phyloP scores from a whole-genome alignment of 768 basidiomycete species.

The Russula emetica region DNA sequence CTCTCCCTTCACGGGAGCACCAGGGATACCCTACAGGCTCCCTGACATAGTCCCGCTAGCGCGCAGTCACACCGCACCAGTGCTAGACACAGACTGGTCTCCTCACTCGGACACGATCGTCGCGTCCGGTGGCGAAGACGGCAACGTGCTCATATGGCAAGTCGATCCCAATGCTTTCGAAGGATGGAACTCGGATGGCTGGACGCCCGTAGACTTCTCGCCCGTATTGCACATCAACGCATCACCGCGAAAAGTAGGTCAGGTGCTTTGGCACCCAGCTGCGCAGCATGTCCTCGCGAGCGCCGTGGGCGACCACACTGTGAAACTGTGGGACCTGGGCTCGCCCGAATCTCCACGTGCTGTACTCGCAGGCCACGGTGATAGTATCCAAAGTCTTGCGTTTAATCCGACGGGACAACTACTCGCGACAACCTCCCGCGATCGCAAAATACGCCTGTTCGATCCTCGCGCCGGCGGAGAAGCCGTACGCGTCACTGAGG shows the following conservation, averaged over 20 bases:
- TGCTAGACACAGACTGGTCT: slow-evolving; percentile 95
- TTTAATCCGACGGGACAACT: slow-evolving; percentile 75
- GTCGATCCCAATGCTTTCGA: slow-evolving; percentile 55
- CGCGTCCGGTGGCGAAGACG: slow-evolving; percentile 67
- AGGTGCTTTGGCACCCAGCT: slow-evolving; percentile 90
- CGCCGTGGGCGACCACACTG: slow-evolving; percentile 74
- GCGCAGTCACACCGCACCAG: slow-evolving; percentile 76
- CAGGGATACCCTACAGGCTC: slow-evolving; percentile 66
- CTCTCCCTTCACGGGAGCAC: slow-evolving; percentile 55
- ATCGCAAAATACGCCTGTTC: slow-evolving; percentile 88
- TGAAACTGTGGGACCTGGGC: slow-evolving; percentile 90
- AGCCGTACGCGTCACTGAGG: slow-evolving; percentile 78
- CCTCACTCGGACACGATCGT: slow-evolving; percentile 90
- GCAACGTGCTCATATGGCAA: slow-evolving; percentile 66
- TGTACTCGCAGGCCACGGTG: slow-evolving; percentile 70
- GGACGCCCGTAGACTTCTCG: slow-evolving; percentile 79
- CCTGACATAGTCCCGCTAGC: slow-evolving; percentile 92
- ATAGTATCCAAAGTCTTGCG: slow-evolving; percentile 80
- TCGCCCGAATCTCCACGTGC: slow-evolving; percentile 53
- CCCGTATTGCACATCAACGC: slow-evolving; percentile 78
- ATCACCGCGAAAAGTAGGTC: slow-evolving; percentile 85
- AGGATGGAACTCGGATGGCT: slow-evolving; percentile 79
- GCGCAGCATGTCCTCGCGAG: slow-evolving; percentile 82
- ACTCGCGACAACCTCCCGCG: slow-evolving; percentile 59
- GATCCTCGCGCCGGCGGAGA: slow-evolving; percentile 81